Evolutionary conservation across 768 basidiomycete genomes (phyloP).

Genomic region (Asterophora lycoperdoides): DNA sequence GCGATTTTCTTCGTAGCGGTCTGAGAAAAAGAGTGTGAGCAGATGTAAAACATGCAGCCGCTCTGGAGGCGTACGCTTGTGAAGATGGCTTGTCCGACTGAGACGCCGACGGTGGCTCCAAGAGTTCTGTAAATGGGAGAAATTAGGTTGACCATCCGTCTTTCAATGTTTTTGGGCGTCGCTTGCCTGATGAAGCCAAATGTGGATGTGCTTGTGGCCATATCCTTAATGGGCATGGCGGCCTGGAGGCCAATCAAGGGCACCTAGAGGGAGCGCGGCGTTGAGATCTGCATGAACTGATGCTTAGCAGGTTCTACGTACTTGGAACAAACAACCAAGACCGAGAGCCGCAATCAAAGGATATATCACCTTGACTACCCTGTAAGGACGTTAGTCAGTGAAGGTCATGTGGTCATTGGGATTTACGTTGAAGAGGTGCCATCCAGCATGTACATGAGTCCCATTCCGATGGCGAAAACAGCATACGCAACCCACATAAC

Average conservation of each 20-base stretch:
- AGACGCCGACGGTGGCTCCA: conserved; percentile 75
- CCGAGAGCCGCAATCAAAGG: conserved; percentile 66
- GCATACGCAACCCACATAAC: conserved; percentile 61
- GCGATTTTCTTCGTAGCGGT: conserved; percentile 35
- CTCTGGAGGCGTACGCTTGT: conserved; percentile 40
- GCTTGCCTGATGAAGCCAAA: conserved; percentile 64
- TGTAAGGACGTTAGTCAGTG: conserved; percentile 20
- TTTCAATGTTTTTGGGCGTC: background rate
- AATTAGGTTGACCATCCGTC: conserved; percentile 1
- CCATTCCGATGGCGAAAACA: conserved; percentile 58
- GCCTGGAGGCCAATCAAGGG: conserved; percentile 77
- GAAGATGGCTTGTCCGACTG: conserved; percentile 70
- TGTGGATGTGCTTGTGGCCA: conserved; percentile 75
- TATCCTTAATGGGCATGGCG: conserved; percentile 83
- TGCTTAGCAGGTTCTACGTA: conserved; percentile 15
- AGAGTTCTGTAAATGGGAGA: conserved; percentile 41
- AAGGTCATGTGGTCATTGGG: background rate
- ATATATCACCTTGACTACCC: conserved; percentile 61
- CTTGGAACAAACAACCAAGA: conserved; percentile 62
- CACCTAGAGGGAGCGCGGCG: conserved; percentile 30
- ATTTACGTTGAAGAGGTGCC: conserved; percentile 49
- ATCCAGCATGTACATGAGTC: conserved; percentile 68
- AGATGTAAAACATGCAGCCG: conserved; percentile 1
- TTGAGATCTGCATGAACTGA: background rate
- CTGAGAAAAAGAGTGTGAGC: conserved; percentile 17